These are phyloP conservation scores for Suhomyces xylopsoci DNA, from an alignment of 805 yeast genomes.

Conservation along the genomic window DNA sequence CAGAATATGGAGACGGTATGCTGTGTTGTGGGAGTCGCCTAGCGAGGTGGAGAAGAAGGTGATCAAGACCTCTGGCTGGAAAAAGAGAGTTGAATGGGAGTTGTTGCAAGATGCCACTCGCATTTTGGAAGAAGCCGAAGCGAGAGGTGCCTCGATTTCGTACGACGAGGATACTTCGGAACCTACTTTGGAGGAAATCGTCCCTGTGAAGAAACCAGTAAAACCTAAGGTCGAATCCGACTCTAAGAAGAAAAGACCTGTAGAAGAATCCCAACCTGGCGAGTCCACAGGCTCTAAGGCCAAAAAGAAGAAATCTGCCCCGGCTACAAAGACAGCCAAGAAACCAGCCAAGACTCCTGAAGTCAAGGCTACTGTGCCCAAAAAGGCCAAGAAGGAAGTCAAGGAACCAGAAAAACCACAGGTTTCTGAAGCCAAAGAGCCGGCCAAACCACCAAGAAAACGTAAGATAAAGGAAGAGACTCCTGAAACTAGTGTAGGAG, in stretches of 20 bases:
- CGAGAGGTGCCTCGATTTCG: slow-evolving; percentile 17
- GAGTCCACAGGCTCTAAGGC: not conserved
- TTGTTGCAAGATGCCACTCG: slow-evolving; percentile 57
- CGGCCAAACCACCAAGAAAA: slow-evolving; percentile 5
- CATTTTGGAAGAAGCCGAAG: slow-evolving; percentile 50
- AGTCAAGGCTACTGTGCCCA: not conserved
- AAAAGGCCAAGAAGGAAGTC: slow-evolving; percentile 5
- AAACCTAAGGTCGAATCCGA: slow-evolving; percentile 5
- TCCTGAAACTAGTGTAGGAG: not conserved
- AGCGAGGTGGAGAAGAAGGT: slow-evolving; percentile 54
- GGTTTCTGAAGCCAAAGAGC: not conserved
- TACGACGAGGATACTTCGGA: slow-evolving; percentile 13
- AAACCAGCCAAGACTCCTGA: not conserved
- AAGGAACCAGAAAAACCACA: slow-evolving; percentile 5
- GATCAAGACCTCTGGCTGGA: slow-evolving; percentile 50
- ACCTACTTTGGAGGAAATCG: not conserved
- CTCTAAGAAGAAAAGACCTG: not conserved
- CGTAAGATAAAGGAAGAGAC: slow-evolving; percentile 2
- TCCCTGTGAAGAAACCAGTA: not conserved
- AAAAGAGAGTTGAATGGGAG: slow-evolving; percentile 64
- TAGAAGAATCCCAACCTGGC: not conserved
- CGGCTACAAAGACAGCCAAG: slow-evolving; percentile 1
- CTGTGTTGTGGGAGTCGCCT: slow-evolving; percentile 82
- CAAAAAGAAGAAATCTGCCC: slow-evolving; percentile 2
- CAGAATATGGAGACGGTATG: slow-evolving; percentile 86